A percentile compares a stretch with the other conserved stretches of the same genome.
phyloP scores from a whole-genome alignment of 169 alveolate genomes.

The Plasmodium berghei region DNA sequence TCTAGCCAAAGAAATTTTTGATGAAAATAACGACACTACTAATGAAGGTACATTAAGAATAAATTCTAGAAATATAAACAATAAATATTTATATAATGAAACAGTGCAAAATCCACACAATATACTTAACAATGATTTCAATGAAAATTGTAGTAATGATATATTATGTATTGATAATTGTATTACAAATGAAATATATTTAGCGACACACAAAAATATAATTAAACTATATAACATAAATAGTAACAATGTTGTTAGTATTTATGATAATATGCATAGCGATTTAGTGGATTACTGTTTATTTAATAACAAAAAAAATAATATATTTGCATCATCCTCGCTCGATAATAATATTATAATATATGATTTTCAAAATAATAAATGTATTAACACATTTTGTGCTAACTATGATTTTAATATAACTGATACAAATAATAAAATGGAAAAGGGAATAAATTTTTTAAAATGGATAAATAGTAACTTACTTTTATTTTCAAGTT shows the following conservation, averaged over 20 bases:
- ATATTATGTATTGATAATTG: slow-evolving; percentile 60
- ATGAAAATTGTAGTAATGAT: slow-evolving; percentile 21
- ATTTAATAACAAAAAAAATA: slow-evolving; percentile 51
- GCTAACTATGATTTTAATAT: slow-evolving; percentile 54
- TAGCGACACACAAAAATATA: slow-evolving; percentile 21
- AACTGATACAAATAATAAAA: slow-evolving; percentile 8
- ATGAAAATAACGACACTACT: too few species aligned
- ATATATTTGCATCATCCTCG: slow-evolving; percentile 64
- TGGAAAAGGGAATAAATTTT: slow-evolving; percentile 60
- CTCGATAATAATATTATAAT: slow-evolving; percentile 52
- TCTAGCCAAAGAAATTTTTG: too few species aligned
- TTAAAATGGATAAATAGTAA: slow-evolving; percentile 57
- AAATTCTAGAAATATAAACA: too few species aligned
- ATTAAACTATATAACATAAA: slow-evolving; percentile 31
- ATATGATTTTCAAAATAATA: slow-evolving; percentile 42
- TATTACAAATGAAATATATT: slow-evolving; percentile 38
- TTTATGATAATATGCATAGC: slow-evolving; percentile 27
- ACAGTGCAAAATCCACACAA: not conserved
- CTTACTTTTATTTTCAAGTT: slow-evolving; percentile 59
- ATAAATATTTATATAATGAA: not conserved
- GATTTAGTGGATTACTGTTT: slow-evolving; percentile 66
- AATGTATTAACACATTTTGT: slow-evolving; percentile 34
- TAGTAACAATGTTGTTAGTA: slow-evolving; percentile 32
- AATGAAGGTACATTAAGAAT: too few species aligned
- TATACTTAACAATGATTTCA: not conserved